Evolutionary conservation across 129 eudicot genomes (phyloP).

Genomic region (Smallanthus sonchifolius): DNA sequence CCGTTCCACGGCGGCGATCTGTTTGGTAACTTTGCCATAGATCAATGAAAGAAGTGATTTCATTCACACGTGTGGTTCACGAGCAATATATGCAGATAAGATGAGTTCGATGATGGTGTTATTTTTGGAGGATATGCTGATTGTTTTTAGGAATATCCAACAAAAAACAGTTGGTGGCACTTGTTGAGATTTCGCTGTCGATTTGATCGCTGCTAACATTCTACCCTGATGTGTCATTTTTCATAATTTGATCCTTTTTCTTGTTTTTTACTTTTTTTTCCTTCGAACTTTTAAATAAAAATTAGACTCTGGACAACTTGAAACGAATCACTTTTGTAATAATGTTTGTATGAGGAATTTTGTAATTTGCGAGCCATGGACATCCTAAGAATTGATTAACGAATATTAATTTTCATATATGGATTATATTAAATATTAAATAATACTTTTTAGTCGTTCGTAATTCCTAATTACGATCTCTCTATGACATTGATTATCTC

Average conservation of each 20-base stretch:
- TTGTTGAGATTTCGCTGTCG: constrained; percentile 21
- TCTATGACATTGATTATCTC: too few species aligned
- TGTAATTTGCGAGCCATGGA: too few species aligned
- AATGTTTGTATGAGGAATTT: too few species aligned
- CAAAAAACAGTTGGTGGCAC: neutral
- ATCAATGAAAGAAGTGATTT: constrained; percentile 9
- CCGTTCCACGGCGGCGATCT: neutral
- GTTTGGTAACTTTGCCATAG: constrained; percentile 13
- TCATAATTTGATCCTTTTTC: neutral
- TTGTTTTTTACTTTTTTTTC: neutral
- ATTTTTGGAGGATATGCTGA: constrained; percentile 18
- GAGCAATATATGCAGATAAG: neutral
- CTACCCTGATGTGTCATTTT: neutral
- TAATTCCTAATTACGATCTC: too few species aligned
- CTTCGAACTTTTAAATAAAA: too few species aligned
- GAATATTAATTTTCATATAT: too few species aligned
- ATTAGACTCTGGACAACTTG: neutral
- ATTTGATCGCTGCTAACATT: neutral
- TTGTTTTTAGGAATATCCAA: constrained; percentile 25
- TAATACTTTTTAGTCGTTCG: too few species aligned
- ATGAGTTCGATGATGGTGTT: neutral
- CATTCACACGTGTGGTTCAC: neutral
- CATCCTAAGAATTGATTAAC: too few species aligned
- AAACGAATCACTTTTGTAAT: too few species aligned
- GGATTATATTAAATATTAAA: too few species aligned